Evolutionary conservation across 768 basidiomycete genomes (phyloP).

Genomic region (Termitomyces sp.): DNA sequence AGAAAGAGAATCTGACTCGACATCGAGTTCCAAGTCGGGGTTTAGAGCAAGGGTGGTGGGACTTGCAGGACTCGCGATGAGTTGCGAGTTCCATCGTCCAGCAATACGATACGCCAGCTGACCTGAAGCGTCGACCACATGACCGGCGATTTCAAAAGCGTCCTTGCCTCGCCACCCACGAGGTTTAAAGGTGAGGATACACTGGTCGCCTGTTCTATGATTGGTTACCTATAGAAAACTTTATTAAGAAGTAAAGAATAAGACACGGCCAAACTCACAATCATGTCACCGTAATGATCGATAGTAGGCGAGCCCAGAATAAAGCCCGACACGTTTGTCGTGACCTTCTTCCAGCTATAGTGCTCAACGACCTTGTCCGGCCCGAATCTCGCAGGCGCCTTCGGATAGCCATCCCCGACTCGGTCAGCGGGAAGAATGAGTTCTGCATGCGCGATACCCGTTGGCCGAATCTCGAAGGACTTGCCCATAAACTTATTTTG

Average conservation of each 20-base stretch:
- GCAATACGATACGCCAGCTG: slow-evolving; percentile 82
- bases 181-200: slow-evolving; percentile 91
- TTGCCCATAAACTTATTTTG: slow-evolving; percentile 97
- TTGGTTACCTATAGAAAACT: slow-evolving; percentile 55
- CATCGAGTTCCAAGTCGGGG: slow-evolving; percentile 42
- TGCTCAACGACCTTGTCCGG: slow-evolving; percentile 74
- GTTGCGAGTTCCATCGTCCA: slow-evolving; percentile 92
- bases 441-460: slow-evolving; percentile 89
- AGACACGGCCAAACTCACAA: slow-evolving; percentile 40
- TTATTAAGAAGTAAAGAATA: background rate
- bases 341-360: slow-evolving; percentile 95
- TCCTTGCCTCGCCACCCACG: slow-evolving; percentile 92
- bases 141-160: slow-evolving; percentile 88
- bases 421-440: slow-evolving; percentile 67
- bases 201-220: slow-evolving; percentile 85
- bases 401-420: slow-evolving; percentile 54
- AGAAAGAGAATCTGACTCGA: slow-evolving; percentile 46
- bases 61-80: slow-evolving; percentile 75
- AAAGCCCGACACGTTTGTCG: slow-evolving; percentile 87
- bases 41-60: slow-evolving; percentile 69
- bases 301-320: slow-evolving; percentile 86
- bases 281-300: slow-evolving; percentile 94
- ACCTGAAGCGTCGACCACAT: slow-evolving; percentile 64
- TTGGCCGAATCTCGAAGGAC: slow-evolving; percentile 93
- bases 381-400: slow-evolving; percentile 34